Evolutionary conservation across 352 stramenopile genomes (phyloP).

Genomic region (Pythium plurisporium): DNA sequence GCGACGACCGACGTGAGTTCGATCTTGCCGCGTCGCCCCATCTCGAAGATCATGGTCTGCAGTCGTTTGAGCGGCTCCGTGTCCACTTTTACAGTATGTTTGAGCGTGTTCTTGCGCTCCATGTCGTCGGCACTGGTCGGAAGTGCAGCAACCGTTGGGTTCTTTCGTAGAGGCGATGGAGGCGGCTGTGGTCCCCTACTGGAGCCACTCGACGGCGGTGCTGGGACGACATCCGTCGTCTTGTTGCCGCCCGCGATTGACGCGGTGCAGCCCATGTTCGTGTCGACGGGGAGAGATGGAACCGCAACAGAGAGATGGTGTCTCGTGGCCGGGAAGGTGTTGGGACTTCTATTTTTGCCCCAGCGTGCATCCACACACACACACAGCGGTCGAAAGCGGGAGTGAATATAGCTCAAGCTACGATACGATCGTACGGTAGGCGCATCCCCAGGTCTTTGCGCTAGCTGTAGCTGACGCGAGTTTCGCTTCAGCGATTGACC

Average conservation of each 20-base stretch:
- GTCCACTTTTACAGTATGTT: slow-evolving; percentile 24
- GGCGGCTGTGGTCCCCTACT: not conserved
- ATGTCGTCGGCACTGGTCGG: not conserved
- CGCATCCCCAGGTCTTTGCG: no score
- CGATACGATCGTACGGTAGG: no score
- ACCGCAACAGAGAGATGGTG: no score
- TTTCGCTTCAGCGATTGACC: no score
- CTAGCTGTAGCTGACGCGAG: no score
- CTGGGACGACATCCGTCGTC: not conserved
- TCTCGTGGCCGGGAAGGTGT: no score
- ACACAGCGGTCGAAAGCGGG: no score
- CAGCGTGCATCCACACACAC: no score
- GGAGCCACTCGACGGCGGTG: not conserved
- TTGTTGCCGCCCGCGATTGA: not conserved
- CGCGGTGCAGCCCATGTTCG: slow-evolving; percentile 5
- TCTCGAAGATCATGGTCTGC: slow-evolving; percentile 45
- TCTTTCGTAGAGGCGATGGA: not conserved
- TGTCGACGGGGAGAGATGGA: not conserved
- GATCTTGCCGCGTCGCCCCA: slow-evolving; percentile 42
- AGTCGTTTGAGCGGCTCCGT: slow-evolving; percentile 27
- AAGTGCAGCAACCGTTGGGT: not conserved
- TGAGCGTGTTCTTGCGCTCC: slow-evolving; percentile 21
- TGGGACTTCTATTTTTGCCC: not conserved
- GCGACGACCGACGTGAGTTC: slow-evolving; percentile 59
- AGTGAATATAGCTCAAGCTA: no score